Evolutionary conservation across 345 rosid genomes (phyloP).

Genomic region (Gynandropsis gynandra): DNA sequence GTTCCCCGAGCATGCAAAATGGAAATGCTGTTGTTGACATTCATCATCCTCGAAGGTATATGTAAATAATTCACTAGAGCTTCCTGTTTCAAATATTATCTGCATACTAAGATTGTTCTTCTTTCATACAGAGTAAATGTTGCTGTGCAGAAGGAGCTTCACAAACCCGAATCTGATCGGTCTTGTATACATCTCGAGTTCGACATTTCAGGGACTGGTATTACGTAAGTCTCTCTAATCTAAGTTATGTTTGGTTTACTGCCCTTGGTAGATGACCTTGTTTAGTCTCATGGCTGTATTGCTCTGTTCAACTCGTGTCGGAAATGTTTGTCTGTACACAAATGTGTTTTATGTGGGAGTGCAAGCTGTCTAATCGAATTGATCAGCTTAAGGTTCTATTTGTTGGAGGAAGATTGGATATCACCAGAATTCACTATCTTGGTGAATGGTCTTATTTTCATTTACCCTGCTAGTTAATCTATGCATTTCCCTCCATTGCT

Average conservation of each 20-base stretch:
- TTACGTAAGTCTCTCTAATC: slow-evolving; percentile 44
- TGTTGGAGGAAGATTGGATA: too few relatives aligned
- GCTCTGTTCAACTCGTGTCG: neutral
- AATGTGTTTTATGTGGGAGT: neutral
- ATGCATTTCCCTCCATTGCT: neutral
- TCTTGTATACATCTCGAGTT: slow-evolving; percentile 96
- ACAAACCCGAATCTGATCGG: slow-evolving; percentile 77
- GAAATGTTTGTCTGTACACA: neutral
- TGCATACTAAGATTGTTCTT: slow-evolving; percentile 23
- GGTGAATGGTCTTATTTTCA: too few relatives aligned
- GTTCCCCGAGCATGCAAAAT: slow-evolving; percentile 38
- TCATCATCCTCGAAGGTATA: slow-evolving; percentile 89
- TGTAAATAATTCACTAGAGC: neutral
- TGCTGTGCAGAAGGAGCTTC: slow-evolving; percentile 76
- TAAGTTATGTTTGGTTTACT: neutral
- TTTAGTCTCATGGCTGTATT: slow-evolving; percentile 2
- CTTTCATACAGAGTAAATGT: slow-evolving; percentile 58
- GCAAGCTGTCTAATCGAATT: too few relatives aligned
- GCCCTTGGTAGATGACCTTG: neutral
- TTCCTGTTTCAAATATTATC: neutral
- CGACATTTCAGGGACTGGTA: slow-evolving; percentile 62
- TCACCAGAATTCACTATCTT: too few relatives aligned
- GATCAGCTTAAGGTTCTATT: neutral
- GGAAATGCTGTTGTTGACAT: slow-evolving; percentile 59
- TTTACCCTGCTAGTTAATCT: neutral